Evolutionary conservation across 495 filamentous ascomycete genomes (phyloP), one percentile per base, ranked within the genome.

Genomic region (Tuber umbilicatum): DNA sequence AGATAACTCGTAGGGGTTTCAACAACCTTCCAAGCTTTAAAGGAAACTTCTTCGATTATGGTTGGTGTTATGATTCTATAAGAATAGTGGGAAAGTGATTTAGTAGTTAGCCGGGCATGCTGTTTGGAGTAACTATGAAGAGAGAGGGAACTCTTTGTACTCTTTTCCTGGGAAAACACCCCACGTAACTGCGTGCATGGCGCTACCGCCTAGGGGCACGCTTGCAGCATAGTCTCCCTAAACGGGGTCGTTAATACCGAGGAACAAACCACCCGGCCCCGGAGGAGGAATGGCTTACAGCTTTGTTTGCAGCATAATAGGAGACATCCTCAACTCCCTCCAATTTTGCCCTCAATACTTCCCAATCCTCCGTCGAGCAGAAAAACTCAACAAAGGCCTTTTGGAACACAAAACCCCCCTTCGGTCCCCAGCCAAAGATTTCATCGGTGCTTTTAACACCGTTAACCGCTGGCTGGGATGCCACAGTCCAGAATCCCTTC

Each of bases 321-420:
- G 90, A 91, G 5, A 98, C 87, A 73, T 90, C 87, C 73, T 88
- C 86, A 27, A 85, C 83, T 68, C 79, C 83, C 23, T 84, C 85
- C 41, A 98, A 88, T 69, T 88, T 86, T 27, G 85, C 85, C 73
- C 88, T 87, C 21, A 98, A 85, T 40, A 81, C 82, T 23, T 85
- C 82, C 89, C 92, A 97, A 83, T 94, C 91, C 0, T 84, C 80
- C 5, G 84, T 83, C 0, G 94, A 89, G 67, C 94, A 84, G 86
- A 98, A 98, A 85, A 97, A 92, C 83, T 99, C 95, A 55, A 99
- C 93, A 82, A 99, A 99, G 0, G 95, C 90, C 84, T 99, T 99
- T 80, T 99, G 95, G 86, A 97, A 99, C 70, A 98, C 93, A 83
- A 96, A 98, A 3, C 95, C 95, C 76, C 93, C 89, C 60, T 88